phyloP scores from a whole-genome alignment of 2,329 filamentous ascomycete species.

The Sordariomycetes sp. region DNA sequence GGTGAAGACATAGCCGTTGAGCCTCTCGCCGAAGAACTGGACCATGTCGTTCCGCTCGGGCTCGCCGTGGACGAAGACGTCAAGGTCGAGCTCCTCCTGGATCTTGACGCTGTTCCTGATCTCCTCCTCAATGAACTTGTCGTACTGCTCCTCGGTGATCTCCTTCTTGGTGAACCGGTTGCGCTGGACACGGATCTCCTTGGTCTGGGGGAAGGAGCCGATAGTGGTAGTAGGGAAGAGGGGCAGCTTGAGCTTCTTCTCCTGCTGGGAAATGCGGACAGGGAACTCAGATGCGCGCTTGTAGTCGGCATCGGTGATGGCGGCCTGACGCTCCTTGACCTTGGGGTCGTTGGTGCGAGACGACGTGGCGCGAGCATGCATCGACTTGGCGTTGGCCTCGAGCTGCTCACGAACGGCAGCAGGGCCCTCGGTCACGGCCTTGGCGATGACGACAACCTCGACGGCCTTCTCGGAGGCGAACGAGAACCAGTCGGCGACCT shows the following conservation, averaged over 20 bases:
- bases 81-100: slow-evolving; percentile 94
- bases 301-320: slow-evolving; percentile 75
- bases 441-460: slow-evolving; percentile 87
- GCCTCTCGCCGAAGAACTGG: slow-evolving; percentile 97
- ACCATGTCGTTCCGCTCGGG: slow-evolving; percentile 99
- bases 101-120: slow-evolving; percentile 90
- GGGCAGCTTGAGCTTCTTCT: slow-evolving; percentile 84
- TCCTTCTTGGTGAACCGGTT: slow-evolving; percentile 99
- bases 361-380: slow-evolving; percentile 81
- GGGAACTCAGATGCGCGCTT: slow-evolving; percentile 88
- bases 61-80: slow-evolving; percentile 97
- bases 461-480: slow-evolving; percentile 91
- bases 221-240: slow-evolving; percentile 99
- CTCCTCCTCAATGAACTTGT: slow-evolving; percentile 99
- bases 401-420: slow-evolving; percentile 77
- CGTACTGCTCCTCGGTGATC: slow-evolving; percentile 84
- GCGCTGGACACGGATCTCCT: slow-evolving; percentile 91
- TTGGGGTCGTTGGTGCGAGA: slow-evolving; percentile 92
- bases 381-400: slow-evolving; percentile 92
- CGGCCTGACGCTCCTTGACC: slow-evolving; percentile 92
- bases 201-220: slow-evolving; percentile 98
- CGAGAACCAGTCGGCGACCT: slow-evolving; percentile 96
- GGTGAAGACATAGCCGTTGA: slow-evolving; percentile 96
- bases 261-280: slow-evolving; percentile 72
- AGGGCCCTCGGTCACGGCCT: slow-evolving; percentile 89